Base-by-base conservation (phyloP, 306 rosid species). In the Medicago arabica region DNA sequence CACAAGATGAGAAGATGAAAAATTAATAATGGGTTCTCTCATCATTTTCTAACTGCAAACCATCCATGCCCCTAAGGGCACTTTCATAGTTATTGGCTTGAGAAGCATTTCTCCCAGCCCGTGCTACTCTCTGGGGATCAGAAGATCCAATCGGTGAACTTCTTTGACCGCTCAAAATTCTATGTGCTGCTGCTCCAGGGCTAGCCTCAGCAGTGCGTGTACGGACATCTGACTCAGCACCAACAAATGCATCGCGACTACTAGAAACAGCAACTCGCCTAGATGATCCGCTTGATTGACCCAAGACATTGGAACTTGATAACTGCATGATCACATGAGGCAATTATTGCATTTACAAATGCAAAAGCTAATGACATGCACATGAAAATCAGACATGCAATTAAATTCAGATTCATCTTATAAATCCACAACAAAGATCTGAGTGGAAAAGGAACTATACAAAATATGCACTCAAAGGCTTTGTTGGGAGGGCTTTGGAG, bases 261-360 rank as follows among this genome's bases (percentile, higher is more conserved):
- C 93, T 55, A 63, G 98, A 88, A 77, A 83, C 89, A 66, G 91
- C 96, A 57, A 84, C 94, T 54, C 93, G 93, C 86, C 97, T 88
- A n/a, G 93, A 82, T 73, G 97, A 88, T 75, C 96, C 98, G 80
- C 92, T 83, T 18, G 98, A 83, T 71, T 89, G 90, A 55, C 96
- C 97, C 81, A 87, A 59, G 8, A 76, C 78, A 75, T 86, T 89
- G 75, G 89, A 54, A 55, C 77, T 76, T 64, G 88, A 63, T 70
- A 86, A 71, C 97, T 94, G 92, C 89, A 82, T 31, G 31, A 67
- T 73, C 41, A 73, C 13, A 74, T 68, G 40, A 81, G 55, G 68
- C 70, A 77, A 53, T 61, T 72, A 36, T 28, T 38, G 63, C 74
- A 34, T 55, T 31, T 28, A 57, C 19, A 43, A 61, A 69, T 54